Evolutionary conservation across 1,284 basidiomycete species (phyloP).

Genomic region (Kwoniella shivajii): DNA sequence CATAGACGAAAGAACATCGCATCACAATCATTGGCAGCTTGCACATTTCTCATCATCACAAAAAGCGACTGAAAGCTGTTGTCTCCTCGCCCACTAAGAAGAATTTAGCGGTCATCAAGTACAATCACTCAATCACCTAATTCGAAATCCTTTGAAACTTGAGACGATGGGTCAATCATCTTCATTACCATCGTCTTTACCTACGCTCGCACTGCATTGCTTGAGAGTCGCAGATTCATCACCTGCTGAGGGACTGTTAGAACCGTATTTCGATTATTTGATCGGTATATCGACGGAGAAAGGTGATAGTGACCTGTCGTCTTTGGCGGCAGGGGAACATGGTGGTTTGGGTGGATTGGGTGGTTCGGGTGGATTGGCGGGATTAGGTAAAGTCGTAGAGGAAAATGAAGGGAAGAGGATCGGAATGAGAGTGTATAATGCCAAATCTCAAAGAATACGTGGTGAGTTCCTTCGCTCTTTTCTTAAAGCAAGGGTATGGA

Average conservation of each 20-base stretch:
- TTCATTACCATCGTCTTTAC: constrained; percentile 43
- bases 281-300: constrained; percentile 74
- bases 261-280: constrained; percentile 96
- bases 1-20: too few relatives aligned
- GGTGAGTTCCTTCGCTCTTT: too few relatives aligned
- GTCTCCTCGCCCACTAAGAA: too few relatives aligned
- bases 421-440: constrained; percentile 84
- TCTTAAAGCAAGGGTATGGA: too few relatives aligned
- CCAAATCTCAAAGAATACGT: constrained; percentile 79
- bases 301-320: not conserved
- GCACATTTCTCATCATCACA: not conserved
- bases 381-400: constrained; percentile 80
- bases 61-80: not conserved
- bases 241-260: constrained; percentile 82
- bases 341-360: not conserved
- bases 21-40: too few relatives aligned
- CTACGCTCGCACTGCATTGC: constrained; percentile 71
- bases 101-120: not conserved
- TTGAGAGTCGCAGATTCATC: constrained; percentile 83
- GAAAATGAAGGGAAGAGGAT: constrained; percentile 78
- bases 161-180: constrained; percentile 48
- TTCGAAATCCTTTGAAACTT: too few relatives aligned
- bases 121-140: not conserved
- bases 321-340: not conserved
- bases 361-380: constrained; percentile 56